These are phyloP conservation scores for Aspergillus egyptiacus DNA, from an alignment of 495 filamentous ascomycete genomes.

Conservation along the genomic window DNA sequence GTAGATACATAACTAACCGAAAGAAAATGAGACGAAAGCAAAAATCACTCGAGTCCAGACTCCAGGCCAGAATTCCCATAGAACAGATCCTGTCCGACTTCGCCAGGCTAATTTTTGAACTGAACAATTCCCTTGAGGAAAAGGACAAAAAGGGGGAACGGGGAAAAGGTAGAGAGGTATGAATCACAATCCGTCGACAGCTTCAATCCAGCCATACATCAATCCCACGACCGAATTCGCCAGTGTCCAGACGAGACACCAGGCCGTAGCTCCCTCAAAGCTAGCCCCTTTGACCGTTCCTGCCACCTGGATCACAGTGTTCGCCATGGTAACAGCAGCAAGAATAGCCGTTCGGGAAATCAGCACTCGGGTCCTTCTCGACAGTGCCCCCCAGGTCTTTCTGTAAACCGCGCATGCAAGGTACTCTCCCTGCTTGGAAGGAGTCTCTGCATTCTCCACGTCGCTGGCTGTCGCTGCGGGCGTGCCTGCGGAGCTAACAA, in stretches of 20 bases:
- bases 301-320: constrained; percentile 60
- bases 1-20: no score
- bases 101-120: background rate
- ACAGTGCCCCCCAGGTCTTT: constrained; percentile 48
- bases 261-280: constrained; percentile 58
- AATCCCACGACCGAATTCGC: constrained; percentile 54
- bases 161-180: constrained; percentile 4
- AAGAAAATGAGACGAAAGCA: background rate
- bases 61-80: background rate
- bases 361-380: constrained; percentile 58
- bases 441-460: constrained; percentile 26
- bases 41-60: background rate
- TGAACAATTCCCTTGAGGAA: background rate
- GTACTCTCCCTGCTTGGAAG: constrained; percentile 55
- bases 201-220: constrained; percentile 55
- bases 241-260: constrained; percentile 63
- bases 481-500: constrained; percentile 57
- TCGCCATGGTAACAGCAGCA: constrained; percentile 47
- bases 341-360: constrained; percentile 57
- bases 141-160: constrained; percentile 4
- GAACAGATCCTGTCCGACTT: background rate
- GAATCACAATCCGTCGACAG: constrained; percentile 39
- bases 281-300: constrained; percentile 62
- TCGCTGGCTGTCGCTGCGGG: constrained; percentile 10
- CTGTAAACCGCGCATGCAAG: constrained; percentile 50